Evolutionary conservation across 805 yeast genomes (phyloP), one percentile per base, ranked within the genome.

Genomic region (Tetrapisispora arboricola): DNA sequence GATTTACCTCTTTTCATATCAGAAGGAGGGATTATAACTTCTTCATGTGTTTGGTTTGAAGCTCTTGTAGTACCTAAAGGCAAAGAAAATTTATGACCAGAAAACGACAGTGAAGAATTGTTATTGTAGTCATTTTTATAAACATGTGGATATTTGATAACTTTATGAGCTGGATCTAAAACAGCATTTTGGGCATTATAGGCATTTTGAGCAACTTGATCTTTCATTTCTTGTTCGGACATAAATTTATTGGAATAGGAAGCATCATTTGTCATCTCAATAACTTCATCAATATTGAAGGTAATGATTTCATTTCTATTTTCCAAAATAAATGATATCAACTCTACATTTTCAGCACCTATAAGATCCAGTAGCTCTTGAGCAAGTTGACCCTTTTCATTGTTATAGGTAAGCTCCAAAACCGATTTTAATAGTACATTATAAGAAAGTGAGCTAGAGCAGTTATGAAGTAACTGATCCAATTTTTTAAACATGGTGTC

Each of bases 341-440:
- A 61, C 40, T 86, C 96, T 45, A 92, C 72, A 54, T 85, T 83
- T 20, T 86, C 95, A 50, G 78, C 82, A 0, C 98, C 98, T 1
- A 92, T 59, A 7, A 84, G 67, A 57, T 87, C 96, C 44, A 85
- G 77, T 32, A 92, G 62, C 6, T 75, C 64, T 6, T 84, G 76
- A 53, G 88, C 95, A 11, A 84, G 53, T 29, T 73, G 77, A 27
- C 75, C 82, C 32, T 77, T 80, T 9, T 69, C 62, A 7, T 63
- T 48, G 1, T 64, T 61, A 9, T 61, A 51, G 4, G 57, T 38
- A 5, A 50, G 51, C 37, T 34, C 63, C 45, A 44, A 42, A 39
- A 54, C 53, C 44, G 60, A 55, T 25, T 58, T 59, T 17, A 53
- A 39, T 22, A 57, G 53, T 21, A 53, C 65, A 27, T 65, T 65